Evolutionary conservation across 345 rosid species (phyloP), one percentile per base, ranked within the genome.

Genomic region (Hibiscus syriacus): DNA sequence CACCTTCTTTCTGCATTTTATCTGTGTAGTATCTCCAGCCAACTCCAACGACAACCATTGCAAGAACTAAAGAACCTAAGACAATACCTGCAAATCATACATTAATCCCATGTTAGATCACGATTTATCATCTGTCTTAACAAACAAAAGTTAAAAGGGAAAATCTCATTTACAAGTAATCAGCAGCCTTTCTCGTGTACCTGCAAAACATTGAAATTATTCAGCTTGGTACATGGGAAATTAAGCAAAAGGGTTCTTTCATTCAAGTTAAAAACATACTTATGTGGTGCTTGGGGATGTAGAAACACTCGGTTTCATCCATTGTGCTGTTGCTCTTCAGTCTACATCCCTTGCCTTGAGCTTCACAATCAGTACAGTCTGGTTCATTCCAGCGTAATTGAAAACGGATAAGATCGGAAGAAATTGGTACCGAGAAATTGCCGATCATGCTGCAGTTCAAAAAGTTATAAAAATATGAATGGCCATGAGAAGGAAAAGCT

Each of bases 311-410:
- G n/a, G n/a, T n/a, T n/a, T n/a, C n/a, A n/a, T n/a, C n/a, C 41
- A 39, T 25, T 2, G 29, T 43, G 55, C 43, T 45, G 8, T 45
- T 29, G 7, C 5, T 57, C 29, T 57, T 69, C 56, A 57, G 19
- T 17, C 20, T 43, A 13, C 48, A 43, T 2, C 48, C 48, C n/a
- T 14, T 43, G 16, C 48, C n/a, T 11, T 43, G 48, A 43, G 48
- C 48, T 43, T 43, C 48, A 14, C 72, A 69, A 1, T 10, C 6
- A 25, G 30, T 0, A 6, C 72, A 69, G 27, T 26, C 3, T 17
- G 72, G 66, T 45, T 45, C 12, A 12, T 46, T 1, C 72, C 72
- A 58, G n/a, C n/a, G n/a, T n/a, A n/a, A 56, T 1, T 3, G 45
- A 39, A 39, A 10, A 39, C 45, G 13, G 38, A 12, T 39, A 39